Percentiles rank a stretch among this genome's conserved stretches.
Evolutionary conservation across 192 early-diverging fungal genomes (phyloP).

Genomic region (Gryganskiella cystojenkinii): DNA sequence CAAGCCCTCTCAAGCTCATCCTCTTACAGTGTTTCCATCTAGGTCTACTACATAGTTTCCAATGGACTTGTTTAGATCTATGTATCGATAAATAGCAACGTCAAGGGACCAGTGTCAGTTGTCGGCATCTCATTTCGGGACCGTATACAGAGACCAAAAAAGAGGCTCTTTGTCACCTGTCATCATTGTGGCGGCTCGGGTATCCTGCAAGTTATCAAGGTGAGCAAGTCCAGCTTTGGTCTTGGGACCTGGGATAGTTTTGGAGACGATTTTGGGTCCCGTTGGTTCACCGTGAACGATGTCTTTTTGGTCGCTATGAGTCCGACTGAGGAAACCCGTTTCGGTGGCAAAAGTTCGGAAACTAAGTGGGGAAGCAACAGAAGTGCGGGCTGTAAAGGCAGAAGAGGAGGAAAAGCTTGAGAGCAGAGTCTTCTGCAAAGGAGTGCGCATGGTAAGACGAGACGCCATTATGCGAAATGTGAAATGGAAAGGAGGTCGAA

Average conservation of each 20-base stretch:
- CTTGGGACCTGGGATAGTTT: conserved; percentile 69
- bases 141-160: no score
- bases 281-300: conserved; percentile 65
- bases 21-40: conserved; percentile 71
- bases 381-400: conserved; percentile 7
- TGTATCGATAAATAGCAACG: no score
- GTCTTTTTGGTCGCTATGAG: conserved; percentile 26
- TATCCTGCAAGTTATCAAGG: conserved; percentile 70
- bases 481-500: no score
- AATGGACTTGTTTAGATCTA: conserved; percentile 71
- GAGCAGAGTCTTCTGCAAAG: not conserved
- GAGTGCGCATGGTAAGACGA: not conserved
- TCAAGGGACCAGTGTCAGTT: no score
- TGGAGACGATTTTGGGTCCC: conserved; percentile 60
- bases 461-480: conserved; percentile 2
- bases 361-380: not conserved
- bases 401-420: not conserved
- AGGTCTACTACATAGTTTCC: conserved; percentile 82
- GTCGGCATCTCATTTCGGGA: no score
- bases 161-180: conserved; percentile 28
- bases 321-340: conserved; percentile 5
- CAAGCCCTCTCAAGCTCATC: not conserved
- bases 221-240: conserved; percentile 61
- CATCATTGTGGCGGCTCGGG: conserved; percentile 71
- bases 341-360: conserved; percentile 18